Conservation (phyloP, 768 basidiomycete genomes). For the Tylopilus balloui region DNA sequence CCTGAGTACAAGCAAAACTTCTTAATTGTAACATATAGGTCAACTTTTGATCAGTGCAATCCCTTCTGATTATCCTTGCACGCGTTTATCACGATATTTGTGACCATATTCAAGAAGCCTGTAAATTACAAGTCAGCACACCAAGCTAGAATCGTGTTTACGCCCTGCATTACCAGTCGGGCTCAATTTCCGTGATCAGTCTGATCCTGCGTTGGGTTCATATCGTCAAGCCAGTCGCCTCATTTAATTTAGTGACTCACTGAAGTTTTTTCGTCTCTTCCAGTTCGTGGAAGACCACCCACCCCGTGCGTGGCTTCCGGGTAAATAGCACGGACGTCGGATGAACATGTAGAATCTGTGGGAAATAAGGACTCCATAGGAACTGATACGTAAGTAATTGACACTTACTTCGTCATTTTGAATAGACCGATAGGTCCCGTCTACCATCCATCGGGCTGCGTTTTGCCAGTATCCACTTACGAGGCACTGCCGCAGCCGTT, state of each 20-base stretch:
- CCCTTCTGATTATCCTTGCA: not conserved
- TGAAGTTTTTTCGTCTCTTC: conserved; percentile 95
- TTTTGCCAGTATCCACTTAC: conserved; percentile 94
- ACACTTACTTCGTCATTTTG: conserved; percentile 72
- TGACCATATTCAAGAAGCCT: conserved; percentile 52
- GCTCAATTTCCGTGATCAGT: conserved; percentile 89
- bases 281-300: conserved; percentile 95
- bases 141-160: not conserved
- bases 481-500: conserved; percentile 79
- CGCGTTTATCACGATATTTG: conserved; percentile 37
- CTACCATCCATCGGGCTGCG: conserved; percentile 84
- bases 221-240: conserved; percentile 8
- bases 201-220: conserved; percentile 59
- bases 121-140: conserved; percentile 4
- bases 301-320: conserved; percentile 82
- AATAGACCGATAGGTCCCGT: conserved; percentile 90
- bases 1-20: no score
- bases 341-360: conserved; percentile 80
- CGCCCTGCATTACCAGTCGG: conserved; percentile 67
- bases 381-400: not conserved
- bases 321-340: conserved; percentile 94
- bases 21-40: no score
- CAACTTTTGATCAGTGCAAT: not conserved
- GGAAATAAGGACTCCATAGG: conserved; percentile 1
- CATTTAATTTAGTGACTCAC: conserved; percentile 39